Evolutionary conservation across 2,329 filamentous ascomycete species (phyloP).

Genomic region (Tolypocladium tropicale): DNA sequence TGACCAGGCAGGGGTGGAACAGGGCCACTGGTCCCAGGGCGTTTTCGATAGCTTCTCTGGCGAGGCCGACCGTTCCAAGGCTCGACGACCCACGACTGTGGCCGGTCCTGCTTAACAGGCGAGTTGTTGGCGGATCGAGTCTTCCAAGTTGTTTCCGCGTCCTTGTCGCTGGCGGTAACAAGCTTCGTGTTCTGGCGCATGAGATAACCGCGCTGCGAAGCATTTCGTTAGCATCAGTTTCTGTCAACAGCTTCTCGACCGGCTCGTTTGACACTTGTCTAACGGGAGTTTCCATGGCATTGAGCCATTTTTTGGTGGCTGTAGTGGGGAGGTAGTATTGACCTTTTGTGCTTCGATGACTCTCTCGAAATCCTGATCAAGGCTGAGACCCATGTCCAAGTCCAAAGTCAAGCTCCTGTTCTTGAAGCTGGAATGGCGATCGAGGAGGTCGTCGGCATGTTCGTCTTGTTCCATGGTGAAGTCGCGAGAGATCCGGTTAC

Average conservation of each 20-base stretch:
- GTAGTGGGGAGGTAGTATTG: slow-evolving; percentile 6
- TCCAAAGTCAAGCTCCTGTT: slow-evolving; percentile 74
- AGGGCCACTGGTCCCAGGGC: slow-evolving; percentile 39
- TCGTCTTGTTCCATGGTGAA: slow-evolving; percentile 26
- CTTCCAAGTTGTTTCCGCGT: slow-evolving; percentile 43
- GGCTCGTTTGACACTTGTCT: slow-evolving; percentile 35
- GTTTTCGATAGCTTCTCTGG: slow-evolving; percentile 52
- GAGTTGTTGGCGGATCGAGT: slow-evolving; percentile 57
- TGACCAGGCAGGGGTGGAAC: slow-evolving; percentile 81
- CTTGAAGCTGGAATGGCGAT: slow-evolving; percentile 64
- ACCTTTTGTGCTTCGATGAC: slow-evolving; percentile 98
- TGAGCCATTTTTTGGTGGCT: slow-evolving; percentile 1
- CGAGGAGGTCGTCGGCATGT: slow-evolving; percentile 33
- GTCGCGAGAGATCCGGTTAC: slow-evolving; percentile 42
- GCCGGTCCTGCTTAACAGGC: slow-evolving; percentile 64
- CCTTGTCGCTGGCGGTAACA: slow-evolving; percentile 79
- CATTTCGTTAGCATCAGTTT: slow-evolving; percentile 51
- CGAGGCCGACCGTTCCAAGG: slow-evolving; percentile 84
- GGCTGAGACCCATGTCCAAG: slow-evolving; percentile 73
- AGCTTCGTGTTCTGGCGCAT: slow-evolving; percentile 99
- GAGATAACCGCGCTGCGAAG: slow-evolving; percentile 82
- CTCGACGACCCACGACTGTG: slow-evolving; percentile 91
- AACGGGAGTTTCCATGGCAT: slow-evolving; percentile 13
- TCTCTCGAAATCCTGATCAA: slow-evolving; percentile 88
- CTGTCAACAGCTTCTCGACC: slow-evolving; percentile 5